phyloP scores from a whole-genome alignment of 108 stramenopile species.

The Cyclostephanos tholiformis region DNA sequence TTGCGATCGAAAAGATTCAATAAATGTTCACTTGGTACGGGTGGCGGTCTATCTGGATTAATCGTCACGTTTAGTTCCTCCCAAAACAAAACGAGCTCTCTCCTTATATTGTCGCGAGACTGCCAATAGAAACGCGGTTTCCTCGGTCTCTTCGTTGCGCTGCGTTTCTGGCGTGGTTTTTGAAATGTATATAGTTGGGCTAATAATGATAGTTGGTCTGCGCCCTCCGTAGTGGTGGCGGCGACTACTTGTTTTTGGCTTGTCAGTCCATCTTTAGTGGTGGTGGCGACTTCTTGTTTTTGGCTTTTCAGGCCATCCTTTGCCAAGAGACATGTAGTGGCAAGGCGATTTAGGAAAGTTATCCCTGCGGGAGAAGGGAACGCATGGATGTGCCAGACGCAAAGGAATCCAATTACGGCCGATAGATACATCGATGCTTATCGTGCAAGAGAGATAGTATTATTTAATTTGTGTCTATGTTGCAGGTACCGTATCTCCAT shows the following conservation, averaged over 20 bases:
- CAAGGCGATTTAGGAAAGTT: neutral
- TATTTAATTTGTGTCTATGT: too few relatives aligned
- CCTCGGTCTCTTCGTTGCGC: slow-evolving; percentile 35
- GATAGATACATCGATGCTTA: neutral
- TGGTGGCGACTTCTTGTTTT: neutral
- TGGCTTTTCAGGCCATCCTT: neutral
- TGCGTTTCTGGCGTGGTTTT: slow-evolving; percentile 50
- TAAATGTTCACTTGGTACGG: slow-evolving; percentile 67
- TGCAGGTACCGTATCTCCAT: too few relatives aligned
- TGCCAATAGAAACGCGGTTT: slow-evolving; percentile 64
- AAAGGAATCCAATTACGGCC: neutral
- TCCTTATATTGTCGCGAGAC: slow-evolving; percentile 48
- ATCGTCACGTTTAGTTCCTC: slow-evolving; percentile 25
- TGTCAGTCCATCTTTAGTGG: neutral
- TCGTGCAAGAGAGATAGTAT: too few relatives aligned
- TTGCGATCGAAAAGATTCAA: slow-evolving; percentile 65
- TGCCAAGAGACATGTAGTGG: slow-evolving; percentile 2
- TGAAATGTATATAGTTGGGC: slow-evolving; percentile 33
- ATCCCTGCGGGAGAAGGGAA: neutral
- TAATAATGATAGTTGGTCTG: slow-evolving; percentile 7
- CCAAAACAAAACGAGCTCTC: slow-evolving; percentile 58
- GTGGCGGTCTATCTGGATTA: slow-evolving; percentile 40
- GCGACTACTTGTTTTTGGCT: neutral
- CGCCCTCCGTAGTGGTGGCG: slow-evolving; percentile 3
- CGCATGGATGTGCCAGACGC: slow-evolving; percentile 5